Percentiles rank a stretch among this genome's conserved stretches.
These are phyloP conservation scores for Apophysomyces sp. DNA, from an alignment of 371 early-diverging fungal species.

Conservation along the genomic window DNA sequence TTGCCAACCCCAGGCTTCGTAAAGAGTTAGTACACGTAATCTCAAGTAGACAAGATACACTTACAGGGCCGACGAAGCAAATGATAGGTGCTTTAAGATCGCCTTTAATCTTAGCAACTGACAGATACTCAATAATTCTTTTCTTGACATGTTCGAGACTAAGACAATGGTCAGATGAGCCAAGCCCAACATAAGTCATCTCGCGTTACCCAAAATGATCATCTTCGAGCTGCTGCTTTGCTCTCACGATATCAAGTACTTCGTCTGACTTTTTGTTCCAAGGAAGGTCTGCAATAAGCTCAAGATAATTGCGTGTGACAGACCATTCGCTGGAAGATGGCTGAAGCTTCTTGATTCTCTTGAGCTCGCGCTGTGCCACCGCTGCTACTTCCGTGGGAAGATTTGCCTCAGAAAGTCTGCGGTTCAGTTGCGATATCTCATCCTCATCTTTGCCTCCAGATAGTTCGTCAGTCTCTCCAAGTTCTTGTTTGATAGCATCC, in stretches of 20 bases:
- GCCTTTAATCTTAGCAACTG: constrained; percentile 72
- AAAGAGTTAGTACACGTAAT: neutral
- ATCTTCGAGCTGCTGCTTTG: constrained; percentile 66
- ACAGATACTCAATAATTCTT: constrained; percentile 78
- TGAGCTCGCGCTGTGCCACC: constrained; percentile 67
- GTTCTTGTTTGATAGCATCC: constrained; percentile 74
- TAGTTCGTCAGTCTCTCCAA: constrained; percentile 45
- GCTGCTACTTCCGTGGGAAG: constrained; percentile 66
- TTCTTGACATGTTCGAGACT: constrained; percentile 74
- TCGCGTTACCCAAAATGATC: constrained; percentile 72
- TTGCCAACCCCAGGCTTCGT: constrained; percentile 76
- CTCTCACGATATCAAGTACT: constrained; percentile 63
- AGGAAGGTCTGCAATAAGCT: constrained; percentile 76
- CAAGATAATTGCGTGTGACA: constrained; percentile 74
- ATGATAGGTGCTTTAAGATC: constrained; percentile 79
- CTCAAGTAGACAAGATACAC: neutral
- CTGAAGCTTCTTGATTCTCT: constrained; percentile 70
- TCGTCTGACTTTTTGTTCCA: constrained; percentile 63
- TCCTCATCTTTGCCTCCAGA: constrained; percentile 42
- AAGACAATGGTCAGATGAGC: neutral
- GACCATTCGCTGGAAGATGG: constrained; percentile 79
- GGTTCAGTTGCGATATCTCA: constrained; percentile 58
- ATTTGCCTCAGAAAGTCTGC: constrained; percentile 53
- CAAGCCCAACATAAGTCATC: neutral
- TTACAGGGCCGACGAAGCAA: constrained; percentile 69